Conservation (phyloP, 148 eudicot species). For the Gaultheria prostrata region DNA sequence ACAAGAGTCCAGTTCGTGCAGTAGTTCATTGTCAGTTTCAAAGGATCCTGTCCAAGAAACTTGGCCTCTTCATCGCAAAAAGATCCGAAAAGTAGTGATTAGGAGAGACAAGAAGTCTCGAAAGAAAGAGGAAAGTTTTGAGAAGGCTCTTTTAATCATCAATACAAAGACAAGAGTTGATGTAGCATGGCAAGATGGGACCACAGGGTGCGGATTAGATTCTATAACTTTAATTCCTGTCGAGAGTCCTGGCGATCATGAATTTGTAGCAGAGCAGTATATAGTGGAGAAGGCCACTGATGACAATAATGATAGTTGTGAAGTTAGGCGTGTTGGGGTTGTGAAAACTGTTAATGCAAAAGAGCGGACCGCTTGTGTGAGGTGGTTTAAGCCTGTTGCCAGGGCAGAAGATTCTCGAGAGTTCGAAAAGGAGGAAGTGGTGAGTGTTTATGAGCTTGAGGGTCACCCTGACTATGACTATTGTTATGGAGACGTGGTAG, state of each 20-base stretch:
- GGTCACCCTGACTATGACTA: conserved; percentile 95
- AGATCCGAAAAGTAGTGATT: conserved; percentile 79
- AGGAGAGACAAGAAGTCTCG: conserved; percentile 77
- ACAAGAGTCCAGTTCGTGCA: conserved; percentile 45
- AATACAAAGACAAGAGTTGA: conserved; percentile 68
- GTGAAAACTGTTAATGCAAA: conserved; percentile 90
- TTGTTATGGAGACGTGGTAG: conserved; percentile 96
- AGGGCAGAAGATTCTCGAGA: conserved; percentile 86
- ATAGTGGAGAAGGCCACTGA: conserved; percentile 86
- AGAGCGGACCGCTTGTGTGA: conserved; percentile 85
- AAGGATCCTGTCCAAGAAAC: conserved; percentile 62
- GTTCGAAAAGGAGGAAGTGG: conserved; percentile 86
- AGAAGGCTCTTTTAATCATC: conserved; percentile 72
- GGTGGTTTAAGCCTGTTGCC: conserved; percentile 79
- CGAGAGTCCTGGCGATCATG: conserved; percentile 96
- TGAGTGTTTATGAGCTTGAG: conserved; percentile 97
- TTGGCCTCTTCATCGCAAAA: conserved; percentile 85
- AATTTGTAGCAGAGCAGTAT: conserved; percentile 92
- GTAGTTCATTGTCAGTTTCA: conserved; percentile 51
- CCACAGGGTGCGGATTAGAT: conserved; percentile 40
- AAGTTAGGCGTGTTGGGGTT: conserved; percentile 83
- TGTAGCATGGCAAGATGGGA: conserved; percentile 98
- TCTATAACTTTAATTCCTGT: conserved; percentile 76
- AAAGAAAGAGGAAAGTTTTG: conserved; percentile 80
- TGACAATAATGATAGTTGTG: conserved; percentile 54